phyloP scores from a whole-genome alignment of 2,329 filamentous ascomycete species.

The Fusarium stilboides region DNA sequence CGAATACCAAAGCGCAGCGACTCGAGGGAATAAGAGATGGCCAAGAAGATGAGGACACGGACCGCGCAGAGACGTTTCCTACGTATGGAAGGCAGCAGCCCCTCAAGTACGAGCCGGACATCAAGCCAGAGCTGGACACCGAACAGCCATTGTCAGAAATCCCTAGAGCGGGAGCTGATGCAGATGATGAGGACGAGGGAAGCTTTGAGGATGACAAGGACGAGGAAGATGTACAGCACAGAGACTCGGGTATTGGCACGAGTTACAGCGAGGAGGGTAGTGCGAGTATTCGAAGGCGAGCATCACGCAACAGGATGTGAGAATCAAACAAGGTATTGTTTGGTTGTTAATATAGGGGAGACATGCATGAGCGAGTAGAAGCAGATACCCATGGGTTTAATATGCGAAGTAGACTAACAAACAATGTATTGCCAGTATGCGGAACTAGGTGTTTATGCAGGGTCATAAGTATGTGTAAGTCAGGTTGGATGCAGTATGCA shows the following conservation, averaged over 20 bases:
- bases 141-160: slow-evolving; percentile 54
- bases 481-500: slow-evolving; percentile 9
- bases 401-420: slow-evolving; percentile 7
- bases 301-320: slow-evolving; percentile 47
- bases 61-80: slow-evolving; percentile 62
- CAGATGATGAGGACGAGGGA: slow-evolving; percentile 62
- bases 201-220: slow-evolving; percentile 55
- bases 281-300: slow-evolving; percentile 52
- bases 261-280: slow-evolving; percentile 63
- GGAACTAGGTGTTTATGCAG: not conserved
- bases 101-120: slow-evolving; percentile 58
- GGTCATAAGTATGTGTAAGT: not conserved
- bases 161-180: slow-evolving; percentile 58
- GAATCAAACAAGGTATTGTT: not conserved
- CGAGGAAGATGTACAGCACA: slow-evolving; percentile 49
- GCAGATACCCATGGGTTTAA: slow-evolving; percentile 26
- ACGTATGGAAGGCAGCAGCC: slow-evolving; percentile 59
- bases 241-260: slow-evolving; percentile 69
- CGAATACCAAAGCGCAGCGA: slow-evolving; percentile 19
- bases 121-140: slow-evolving; percentile 56
- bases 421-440: slow-evolving; percentile 6
- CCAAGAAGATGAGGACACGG: slow-evolving; percentile 55
- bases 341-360: slow-evolving; percentile 9
- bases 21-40: slow-evolving; percentile 41
- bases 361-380: slow-evolving; percentile 12